Conservation (phyloP, 2,329 filamentous ascomycete genomes). For the Juglanconis juglandina region DNA sequence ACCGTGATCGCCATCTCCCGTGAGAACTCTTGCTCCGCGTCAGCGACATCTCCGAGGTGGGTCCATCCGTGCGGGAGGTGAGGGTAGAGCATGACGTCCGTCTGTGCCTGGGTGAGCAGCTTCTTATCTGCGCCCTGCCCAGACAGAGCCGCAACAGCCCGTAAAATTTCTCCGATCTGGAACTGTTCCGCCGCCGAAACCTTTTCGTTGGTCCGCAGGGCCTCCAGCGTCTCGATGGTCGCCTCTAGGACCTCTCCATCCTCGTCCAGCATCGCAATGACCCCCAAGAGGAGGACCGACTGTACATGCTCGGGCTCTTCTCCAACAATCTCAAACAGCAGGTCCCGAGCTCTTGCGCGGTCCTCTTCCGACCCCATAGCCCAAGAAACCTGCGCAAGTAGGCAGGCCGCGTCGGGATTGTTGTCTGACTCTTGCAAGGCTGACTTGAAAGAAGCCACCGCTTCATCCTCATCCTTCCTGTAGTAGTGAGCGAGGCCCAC, state of each 20-base stretch:
- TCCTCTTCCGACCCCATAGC: conserved; percentile 75
- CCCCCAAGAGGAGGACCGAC: conserved; percentile 75
- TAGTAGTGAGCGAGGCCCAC: conserved; percentile 81
- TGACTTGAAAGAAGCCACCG: conserved; percentile 74
- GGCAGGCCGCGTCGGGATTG: conserved; percentile 79
- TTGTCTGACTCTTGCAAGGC: conserved; percentile 73
- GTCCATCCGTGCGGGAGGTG: conserved; percentile 78
- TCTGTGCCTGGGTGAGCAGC: conserved; percentile 63
- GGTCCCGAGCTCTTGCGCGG: conserved; percentile 70
- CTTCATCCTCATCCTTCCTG: conserved; percentile 59
- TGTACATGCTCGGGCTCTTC: conserved; percentile 71
- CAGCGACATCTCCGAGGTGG: conserved; percentile 61
- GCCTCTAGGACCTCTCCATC: conserved; percentile 78
- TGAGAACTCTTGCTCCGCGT: conserved; percentile 44
- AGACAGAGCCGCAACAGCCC: conserved; percentile 65
- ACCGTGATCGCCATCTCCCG: conserved; percentile 79
- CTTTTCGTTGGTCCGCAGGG: conserved; percentile 64
- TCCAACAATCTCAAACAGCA: conserved; percentile 78
- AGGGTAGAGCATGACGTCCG: conserved; percentile 77
- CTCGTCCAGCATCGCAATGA: conserved; percentile 76
- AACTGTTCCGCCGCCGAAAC: conserved; percentile 62
- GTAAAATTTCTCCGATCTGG: conserved; percentile 69
- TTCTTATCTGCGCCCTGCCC: conserved; percentile 46
- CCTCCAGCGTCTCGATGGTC: conserved; percentile 72
- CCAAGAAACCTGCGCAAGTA: conserved; percentile 90